Evolutionary conservation across 2,329 filamentous ascomycete genomes (phyloP).

Genomic region (Alternaria atra): DNA sequence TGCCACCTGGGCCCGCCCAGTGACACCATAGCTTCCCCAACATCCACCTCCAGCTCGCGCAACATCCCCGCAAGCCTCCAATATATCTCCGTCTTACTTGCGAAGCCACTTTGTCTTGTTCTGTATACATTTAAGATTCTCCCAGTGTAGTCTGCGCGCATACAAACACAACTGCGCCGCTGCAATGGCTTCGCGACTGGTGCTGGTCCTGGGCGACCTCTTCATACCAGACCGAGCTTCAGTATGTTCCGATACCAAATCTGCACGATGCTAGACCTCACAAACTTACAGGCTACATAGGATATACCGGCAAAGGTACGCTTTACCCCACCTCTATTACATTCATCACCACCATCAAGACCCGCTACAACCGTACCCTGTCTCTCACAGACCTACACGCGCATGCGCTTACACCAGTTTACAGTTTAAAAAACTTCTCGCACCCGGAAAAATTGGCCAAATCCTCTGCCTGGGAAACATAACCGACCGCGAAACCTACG

Average conservation of each 20-base stretch:
- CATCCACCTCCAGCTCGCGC: constrained; percentile 17
- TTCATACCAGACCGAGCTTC: constrained; percentile 55
- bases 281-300: constrained; percentile 51
- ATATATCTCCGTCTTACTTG: neutral
- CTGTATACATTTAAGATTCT: neutral
- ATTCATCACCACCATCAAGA: neutral
- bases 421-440: constrained; percentile 64
- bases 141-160: neutral
- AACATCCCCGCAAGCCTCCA: constrained; percentile 13
- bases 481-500: constrained; percentile 65
- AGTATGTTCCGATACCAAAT: constrained; percentile 37
- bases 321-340: neutral
- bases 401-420: constrained; percentile 11
- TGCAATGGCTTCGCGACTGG: constrained; percentile 54
- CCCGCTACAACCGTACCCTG: neutral
- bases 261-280: constrained; percentile 38
- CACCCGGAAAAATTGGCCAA: constrained; percentile 67
- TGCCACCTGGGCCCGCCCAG: constrained; percentile 24
- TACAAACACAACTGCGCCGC: neutral
- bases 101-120: neutral
- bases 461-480: constrained; percentile 68
- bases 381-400: constrained; percentile 1
- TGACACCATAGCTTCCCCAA: constrained; percentile 28
- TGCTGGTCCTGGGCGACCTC: constrained; percentile 54
- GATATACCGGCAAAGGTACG: constrained; percentile 55